Percentiles rank a stretch among this genome's conserved stretches.
These are phyloP conservation scores for Arctostaphylos glauca DNA, from an alignment of 148 eudicot genomes.

Conservation along the genomic window DNA sequence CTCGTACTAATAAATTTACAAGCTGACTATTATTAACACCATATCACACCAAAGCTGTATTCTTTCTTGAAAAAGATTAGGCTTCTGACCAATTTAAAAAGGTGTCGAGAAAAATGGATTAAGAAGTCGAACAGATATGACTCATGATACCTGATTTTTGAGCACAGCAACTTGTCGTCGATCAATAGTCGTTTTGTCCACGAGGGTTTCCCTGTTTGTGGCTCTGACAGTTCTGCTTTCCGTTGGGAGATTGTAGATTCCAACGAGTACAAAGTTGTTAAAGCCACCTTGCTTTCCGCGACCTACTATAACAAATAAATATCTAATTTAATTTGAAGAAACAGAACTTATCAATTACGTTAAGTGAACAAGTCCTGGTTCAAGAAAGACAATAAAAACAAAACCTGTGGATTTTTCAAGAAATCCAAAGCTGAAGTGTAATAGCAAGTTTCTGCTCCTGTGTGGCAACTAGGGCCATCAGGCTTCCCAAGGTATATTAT, in stretches of 20 bases:
- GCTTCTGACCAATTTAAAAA: too few relatives aligned
- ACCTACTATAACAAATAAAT: conserved; percentile 23
- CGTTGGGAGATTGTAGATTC: conserved; percentile 71
- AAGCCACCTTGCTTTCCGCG: conserved; percentile 52
- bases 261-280: conserved; percentile 68
- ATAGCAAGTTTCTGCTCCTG: conserved; percentile 96
- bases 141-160: conserved; percentile 67
- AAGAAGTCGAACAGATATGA: neutral
- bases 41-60: neutral
- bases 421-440: conserved; percentile 61
- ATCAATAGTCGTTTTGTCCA: conserved; percentile 86
- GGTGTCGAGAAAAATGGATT: neutral
- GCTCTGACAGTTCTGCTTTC: conserved; percentile 44
- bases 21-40: neutral
- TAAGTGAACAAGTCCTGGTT: neutral
- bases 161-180: conserved; percentile 65
- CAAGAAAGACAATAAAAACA: neutral
- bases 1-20: neutral
- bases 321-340: neutral
- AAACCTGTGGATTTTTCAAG: conserved; percentile 50
- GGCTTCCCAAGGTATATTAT: conserved; percentile 90
- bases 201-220: conserved; percentile 60
- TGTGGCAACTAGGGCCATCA: conserved; percentile 94
- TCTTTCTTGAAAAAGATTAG: neutral
- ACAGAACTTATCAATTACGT: neutral